Evolutionary conservation across 148 eudicot genomes (phyloP).

Genomic region (Linanthus parryae): DNA sequence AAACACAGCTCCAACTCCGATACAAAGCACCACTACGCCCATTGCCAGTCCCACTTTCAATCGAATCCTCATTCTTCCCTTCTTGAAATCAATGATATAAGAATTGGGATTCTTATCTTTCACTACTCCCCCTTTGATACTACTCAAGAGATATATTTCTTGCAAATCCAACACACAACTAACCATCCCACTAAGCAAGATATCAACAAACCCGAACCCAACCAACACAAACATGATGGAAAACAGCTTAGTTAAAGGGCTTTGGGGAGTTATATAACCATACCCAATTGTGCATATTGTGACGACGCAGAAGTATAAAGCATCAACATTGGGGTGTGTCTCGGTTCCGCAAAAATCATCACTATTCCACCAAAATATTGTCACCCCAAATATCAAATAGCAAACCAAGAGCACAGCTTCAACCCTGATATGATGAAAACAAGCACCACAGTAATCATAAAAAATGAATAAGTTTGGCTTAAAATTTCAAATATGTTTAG

Average conservation of each 20-base stretch:
- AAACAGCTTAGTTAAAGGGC: slow-evolving; percentile 40
- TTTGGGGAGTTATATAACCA: slow-evolving; percentile 55
- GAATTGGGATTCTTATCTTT: not conserved
- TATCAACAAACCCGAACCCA: slow-evolving; percentile 64
- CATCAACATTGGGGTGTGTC: slow-evolving; percentile 52
- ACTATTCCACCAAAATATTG: slow-evolving; percentile 30
- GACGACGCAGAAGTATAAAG: slow-evolving; percentile 57
- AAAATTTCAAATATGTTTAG: too few species aligned
- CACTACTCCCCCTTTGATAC: not conserved
- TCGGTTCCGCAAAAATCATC: slow-evolving; percentile 43
- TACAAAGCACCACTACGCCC: slow-evolving; percentile 33
- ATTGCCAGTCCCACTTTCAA: slow-evolving; percentile 53
- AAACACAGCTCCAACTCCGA: slow-evolving; percentile 37
- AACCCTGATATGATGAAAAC: too few species aligned
- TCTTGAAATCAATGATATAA: slow-evolving; percentile 32
- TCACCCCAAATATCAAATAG: slow-evolving; percentile 38
- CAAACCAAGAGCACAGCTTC: slow-evolving; percentile 19
- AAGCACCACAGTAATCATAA: too few species aligned
- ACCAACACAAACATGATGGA: slow-evolving; percentile 45
- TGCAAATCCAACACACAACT: slow-evolving; percentile 50
- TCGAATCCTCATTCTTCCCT: slow-evolving; percentile 58
- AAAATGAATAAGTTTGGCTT: too few species aligned
- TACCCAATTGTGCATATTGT: slow-evolving; percentile 78
- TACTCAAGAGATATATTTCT: slow-evolving; percentile 18
- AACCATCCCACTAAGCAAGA: slow-evolving; percentile 46